Base-by-base conservation (phyloP, 176 grass and related monocot genomes). In the Triticum urartu region DNA sequence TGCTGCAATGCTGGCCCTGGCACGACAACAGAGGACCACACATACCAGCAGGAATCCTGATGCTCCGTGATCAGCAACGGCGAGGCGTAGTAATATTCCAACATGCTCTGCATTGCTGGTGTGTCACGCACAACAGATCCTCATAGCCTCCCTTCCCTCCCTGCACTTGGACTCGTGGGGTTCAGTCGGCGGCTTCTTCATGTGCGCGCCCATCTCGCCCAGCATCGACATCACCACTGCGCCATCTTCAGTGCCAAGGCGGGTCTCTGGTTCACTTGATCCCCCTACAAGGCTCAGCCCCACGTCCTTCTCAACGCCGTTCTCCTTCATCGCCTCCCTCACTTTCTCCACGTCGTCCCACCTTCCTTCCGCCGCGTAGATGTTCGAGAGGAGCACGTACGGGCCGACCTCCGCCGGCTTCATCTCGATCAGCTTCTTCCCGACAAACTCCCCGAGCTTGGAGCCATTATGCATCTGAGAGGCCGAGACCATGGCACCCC, bases 261-360 rank as follows among this genome's bases (percentile, higher is more conserved):
- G 1, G 39, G 32, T 11, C 3, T 18, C 24, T 6, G 20, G 1
- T 30, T 28, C 64, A 21, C 11, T 50, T 6, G 50, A 36, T 64
- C 75, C 47, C 10, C 25, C 25, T 26, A 92, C 83, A 6, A 86
- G 68, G 88, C 88, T 87, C 54, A 68, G n/a, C 28, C 83, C 93
- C 11, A 4, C 80, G 68, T 79, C 80, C 28, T 92, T 90, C 22
- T 87, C 79, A 7, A 87, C 81, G 11, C 78, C 34, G 0, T 83
- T 83, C 45, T 62, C 78, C 83, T 90, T 87, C 86, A 92, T 95
- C 84, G 67, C 30, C 80, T 91, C 82, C 81, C 93, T 90, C 8
- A 92, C 65, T 22, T 92, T 92, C 82, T 85, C 86, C 0, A 92
- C 93, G 21, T 89, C 90, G 40, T 91, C 77, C 93, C 93, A 95